Conservation (phyloP, 768 basidiomycete species). For the Nidularia pulvinata region DNA sequence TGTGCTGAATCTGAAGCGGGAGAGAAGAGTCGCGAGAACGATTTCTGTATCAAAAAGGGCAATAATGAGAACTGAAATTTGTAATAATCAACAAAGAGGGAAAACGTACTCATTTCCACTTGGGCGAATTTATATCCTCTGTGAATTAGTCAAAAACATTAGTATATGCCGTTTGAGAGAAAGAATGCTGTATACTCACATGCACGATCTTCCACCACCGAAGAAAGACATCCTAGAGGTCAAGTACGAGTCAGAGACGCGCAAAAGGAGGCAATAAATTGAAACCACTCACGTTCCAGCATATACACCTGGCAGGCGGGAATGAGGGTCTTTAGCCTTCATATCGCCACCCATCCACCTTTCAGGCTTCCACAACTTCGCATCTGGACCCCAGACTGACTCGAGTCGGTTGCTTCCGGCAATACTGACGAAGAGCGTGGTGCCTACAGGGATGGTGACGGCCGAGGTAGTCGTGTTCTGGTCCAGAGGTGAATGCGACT, state of each 20-base stretch:
- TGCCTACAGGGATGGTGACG: conserved; percentile 43
- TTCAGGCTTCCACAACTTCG: conserved; percentile 52
- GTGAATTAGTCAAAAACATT: background rate
- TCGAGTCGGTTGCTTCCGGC: conserved; percentile 45
- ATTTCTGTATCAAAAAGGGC: conserved; percentile 27
- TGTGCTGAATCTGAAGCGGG: conserved; percentile 27
- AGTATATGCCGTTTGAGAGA: background rate
- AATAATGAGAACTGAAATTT: background rate
- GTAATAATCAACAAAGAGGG: background rate
- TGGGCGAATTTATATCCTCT: conserved; percentile 56
- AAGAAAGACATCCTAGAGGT: conserved; percentile 52
- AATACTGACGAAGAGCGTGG: conserved; percentile 47
- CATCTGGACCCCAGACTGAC: conserved; percentile 48
- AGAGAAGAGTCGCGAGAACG: conserved; percentile 32
- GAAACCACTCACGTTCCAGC: conserved; percentile 39
- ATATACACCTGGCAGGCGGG: conserved; percentile 48
- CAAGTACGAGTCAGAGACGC: background rate
- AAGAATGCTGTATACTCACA: conserved; percentile 29
- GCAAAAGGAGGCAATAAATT: background rate
- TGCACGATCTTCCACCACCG: conserved; percentile 51
- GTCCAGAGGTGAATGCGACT: background rate
- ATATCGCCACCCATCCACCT: conserved; percentile 36
- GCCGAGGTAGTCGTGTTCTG: conserved; percentile 10
- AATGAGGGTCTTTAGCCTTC: conserved; percentile 3
- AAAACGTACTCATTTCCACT: conserved; percentile 51